These are phyloP conservation scores for Aspergillus sp. DNA, from an alignment of 2,329 filamentous ascomycete genomes.

Conservation along the genomic window DNA sequence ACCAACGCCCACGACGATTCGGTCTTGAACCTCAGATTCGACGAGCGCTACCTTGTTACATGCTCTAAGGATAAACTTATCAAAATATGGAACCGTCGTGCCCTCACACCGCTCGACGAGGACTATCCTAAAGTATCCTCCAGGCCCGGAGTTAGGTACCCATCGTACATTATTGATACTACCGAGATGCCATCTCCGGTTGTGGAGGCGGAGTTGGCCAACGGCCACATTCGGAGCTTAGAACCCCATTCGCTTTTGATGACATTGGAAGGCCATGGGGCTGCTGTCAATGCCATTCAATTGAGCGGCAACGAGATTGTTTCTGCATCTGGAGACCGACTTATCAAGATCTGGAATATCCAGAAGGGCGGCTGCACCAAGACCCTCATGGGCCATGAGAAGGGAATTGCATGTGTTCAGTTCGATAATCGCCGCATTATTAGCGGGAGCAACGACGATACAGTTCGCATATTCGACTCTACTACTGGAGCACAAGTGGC, in stretches of 20 bases:
- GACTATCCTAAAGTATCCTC: slow-evolving; percentile 42
- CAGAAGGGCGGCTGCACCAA: slow-evolving; percentile 69
- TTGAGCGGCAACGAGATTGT: slow-evolving; percentile 82
- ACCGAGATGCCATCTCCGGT: slow-evolving; percentile 34
- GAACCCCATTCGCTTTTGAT: slow-evolving; percentile 73
- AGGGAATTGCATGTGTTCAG: slow-evolving; percentile 96
- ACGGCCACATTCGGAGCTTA: slow-evolving; percentile 38
- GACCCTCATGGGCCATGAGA: slow-evolving; percentile 80
- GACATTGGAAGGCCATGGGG: slow-evolving; percentile 74
- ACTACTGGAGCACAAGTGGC: slow-evolving; percentile 83
- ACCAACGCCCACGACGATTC: slow-evolving; percentile 78
- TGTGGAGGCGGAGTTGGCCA: slow-evolving; percentile 40
- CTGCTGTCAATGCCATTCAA: slow-evolving; percentile 94
- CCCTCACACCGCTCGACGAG: slow-evolving; percentile 49
- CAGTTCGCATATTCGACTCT: slow-evolving; percentile 91
- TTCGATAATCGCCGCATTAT: slow-evolving; percentile 92
- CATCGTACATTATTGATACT: slow-evolving; percentile 53
- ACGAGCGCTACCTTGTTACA: slow-evolving; percentile 85
- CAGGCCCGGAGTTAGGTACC: slow-evolving; percentile 42
- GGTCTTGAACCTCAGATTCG: slow-evolving; percentile 88
- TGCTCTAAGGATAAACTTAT: slow-evolving; percentile 97
- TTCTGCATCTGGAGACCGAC: slow-evolving; percentile 88
- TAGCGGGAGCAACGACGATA: slow-evolving; percentile 92
- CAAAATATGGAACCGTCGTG: slow-evolving; percentile 85
- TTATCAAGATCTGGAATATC: slow-evolving; percentile 94